Evolutionary conservation across 257 asterid species (phyloP).

Genomic region (Nicotiana tabacum): DNA sequence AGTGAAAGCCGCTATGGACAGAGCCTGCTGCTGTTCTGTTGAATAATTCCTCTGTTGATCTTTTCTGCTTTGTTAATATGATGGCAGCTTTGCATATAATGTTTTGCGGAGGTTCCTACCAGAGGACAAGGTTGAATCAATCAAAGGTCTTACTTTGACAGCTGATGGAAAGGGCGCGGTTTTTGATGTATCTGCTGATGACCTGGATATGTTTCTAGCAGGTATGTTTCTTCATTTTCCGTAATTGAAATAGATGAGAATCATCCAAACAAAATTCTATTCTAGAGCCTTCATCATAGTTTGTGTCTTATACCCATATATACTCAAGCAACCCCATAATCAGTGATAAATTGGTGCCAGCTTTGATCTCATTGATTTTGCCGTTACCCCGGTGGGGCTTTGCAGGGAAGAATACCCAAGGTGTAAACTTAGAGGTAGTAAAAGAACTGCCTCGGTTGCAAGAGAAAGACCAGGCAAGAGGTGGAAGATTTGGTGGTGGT

Average conservation of each 20-base stretch:
- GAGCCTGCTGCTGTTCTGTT: neutral
- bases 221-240: constrained; percentile 36
- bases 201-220: constrained; percentile 55
- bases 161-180: constrained; percentile 87
- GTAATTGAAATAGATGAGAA: neutral
- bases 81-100: constrained; percentile 56
- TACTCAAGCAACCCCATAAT: neutral
- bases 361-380: neutral
- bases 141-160: constrained; percentile 78
- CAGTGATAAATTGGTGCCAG: neutral
- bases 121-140: constrained; percentile 79
- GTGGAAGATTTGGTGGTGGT: constrained; percentile 44
- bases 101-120: constrained; percentile 71
- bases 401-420: constrained; percentile 63
- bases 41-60: neutral
- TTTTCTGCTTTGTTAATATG: neutral
- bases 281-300: neutral
- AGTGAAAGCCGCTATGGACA: neutral
- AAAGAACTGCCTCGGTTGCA: constrained; percentile 57
- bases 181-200: constrained; percentile 66
- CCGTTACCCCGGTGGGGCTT: neutral
- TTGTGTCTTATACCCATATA: neutral
- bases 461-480: constrained; percentile 54
- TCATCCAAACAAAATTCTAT: neutral
- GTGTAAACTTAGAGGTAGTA: constrained; percentile 61